phyloP scores from a whole-genome alignment of 2,329 filamentous ascomycete genomes.

The Diplocarpon rosae region DNA sequence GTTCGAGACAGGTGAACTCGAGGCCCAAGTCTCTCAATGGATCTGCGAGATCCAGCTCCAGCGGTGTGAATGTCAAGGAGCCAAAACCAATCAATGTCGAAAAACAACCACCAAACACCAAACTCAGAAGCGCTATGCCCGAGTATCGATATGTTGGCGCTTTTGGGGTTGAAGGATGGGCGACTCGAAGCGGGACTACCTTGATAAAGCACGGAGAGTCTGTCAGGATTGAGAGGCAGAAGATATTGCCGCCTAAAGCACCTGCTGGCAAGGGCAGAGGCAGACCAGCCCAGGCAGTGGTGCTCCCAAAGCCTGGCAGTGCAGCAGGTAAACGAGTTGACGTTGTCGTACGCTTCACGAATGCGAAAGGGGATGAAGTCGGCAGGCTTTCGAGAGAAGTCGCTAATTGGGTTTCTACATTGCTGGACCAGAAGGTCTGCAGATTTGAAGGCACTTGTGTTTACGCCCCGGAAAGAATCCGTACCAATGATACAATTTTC shows the following conservation, averaged over 20 bases:
- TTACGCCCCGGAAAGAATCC: constrained; percentile 72
- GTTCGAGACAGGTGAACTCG: constrained; percentile 1
- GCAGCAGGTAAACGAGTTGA: constrained; percentile 58
- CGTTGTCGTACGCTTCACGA: constrained; percentile 86
- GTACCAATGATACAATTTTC: constrained; percentile 91
- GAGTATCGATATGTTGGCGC: constrained; percentile 71
- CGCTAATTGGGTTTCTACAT: constrained; percentile 81
- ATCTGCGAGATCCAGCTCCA: constrained; percentile 16
- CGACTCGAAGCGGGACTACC: constrained; percentile 68
- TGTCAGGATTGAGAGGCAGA: constrained; percentile 81
- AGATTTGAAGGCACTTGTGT: constrained; percentile 80
- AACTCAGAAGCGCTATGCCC: constrained; percentile 30
- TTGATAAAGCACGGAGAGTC: constrained; percentile 70
- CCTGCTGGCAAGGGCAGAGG: constrained; percentile 35
- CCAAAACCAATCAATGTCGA: constrained; percentile 22
- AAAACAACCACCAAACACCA: constrained; percentile 1
- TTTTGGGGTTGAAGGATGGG: constrained; percentile 86
- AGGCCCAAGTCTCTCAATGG: constrained; percentile 19
- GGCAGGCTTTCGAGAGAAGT: constrained; percentile 79
- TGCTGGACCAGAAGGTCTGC: constrained; percentile 86
- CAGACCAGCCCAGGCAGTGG: constrained; percentile 23
- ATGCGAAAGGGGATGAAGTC: constrained; percentile 65
- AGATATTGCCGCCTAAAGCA: constrained; percentile 48
- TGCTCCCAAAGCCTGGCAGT: constrained; percentile 25
- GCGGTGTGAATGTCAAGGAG: constrained; percentile 1